phyloP scores from a whole-genome alignment of 2,329 filamentous ascomycete genomes.

The Alternaria arbusti region DNA sequence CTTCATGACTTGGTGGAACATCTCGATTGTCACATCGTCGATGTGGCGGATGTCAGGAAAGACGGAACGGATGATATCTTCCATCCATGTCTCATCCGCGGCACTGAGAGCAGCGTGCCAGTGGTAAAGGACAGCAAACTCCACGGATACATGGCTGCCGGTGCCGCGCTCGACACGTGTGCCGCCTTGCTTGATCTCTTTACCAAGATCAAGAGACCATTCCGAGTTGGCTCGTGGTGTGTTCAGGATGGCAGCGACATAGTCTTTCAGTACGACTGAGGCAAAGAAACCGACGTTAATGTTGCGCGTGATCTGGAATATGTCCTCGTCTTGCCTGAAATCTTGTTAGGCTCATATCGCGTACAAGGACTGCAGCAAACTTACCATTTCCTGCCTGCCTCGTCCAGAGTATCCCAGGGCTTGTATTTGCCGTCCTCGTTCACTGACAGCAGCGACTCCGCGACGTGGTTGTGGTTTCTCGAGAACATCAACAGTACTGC shows the following conservation, averaged over 20 bases:
- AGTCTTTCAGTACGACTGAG: constrained; percentile 76
- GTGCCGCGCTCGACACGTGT: constrained; percentile 68
- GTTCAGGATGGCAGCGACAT: constrained; percentile 79
- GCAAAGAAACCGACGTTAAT: constrained; percentile 60
- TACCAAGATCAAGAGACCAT: constrained; percentile 80
- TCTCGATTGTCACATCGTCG: constrained; percentile 41
- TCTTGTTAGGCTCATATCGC: constrained; percentile 12
- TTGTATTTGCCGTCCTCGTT: constrained; percentile 80
- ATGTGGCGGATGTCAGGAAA: constrained; percentile 36
- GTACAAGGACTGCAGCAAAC: not conserved
- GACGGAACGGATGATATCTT: constrained; percentile 54
- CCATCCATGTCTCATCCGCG: constrained; percentile 79
- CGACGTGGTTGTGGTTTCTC: constrained; percentile 83
- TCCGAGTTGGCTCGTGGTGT: constrained; percentile 73
- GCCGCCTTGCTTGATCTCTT: constrained; percentile 62
- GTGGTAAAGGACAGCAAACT: constrained; percentile 86
- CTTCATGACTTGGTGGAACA: constrained; percentile 48
- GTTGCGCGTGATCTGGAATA: constrained; percentile 64
- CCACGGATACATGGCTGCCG: constrained; percentile 81
- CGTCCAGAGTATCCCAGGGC: constrained; percentile 69
- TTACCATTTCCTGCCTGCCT: constrained; percentile 46
- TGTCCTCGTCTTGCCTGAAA: constrained; percentile 35
- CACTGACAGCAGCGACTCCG: constrained; percentile 75
- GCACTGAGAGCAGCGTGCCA: constrained; percentile 81
- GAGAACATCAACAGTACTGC: constrained; percentile 71